A percentile compares a stretch with the other conserved stretches of the same genome.
phyloP scores from a whole-genome alignment of 2,329 filamentous ascomycete species.

The Aspergillus brunneoviolaceus region DNA sequence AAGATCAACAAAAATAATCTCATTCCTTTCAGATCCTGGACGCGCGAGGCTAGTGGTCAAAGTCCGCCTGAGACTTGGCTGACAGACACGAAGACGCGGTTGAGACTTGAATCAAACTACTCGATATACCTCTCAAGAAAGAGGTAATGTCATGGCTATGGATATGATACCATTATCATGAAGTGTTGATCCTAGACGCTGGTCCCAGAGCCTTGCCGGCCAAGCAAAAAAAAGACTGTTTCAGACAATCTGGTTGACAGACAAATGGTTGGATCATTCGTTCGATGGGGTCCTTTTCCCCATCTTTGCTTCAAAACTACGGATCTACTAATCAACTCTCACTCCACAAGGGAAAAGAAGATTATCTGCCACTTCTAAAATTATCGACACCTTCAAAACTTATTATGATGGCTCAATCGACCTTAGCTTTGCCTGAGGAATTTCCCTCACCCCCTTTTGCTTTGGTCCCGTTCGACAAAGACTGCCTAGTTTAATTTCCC shows the following conservation, averaged over 20 bases:
- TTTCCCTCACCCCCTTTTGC: neutral
- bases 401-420: neutral
- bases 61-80: neutral
- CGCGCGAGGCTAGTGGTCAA: neutral
- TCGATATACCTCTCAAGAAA: neutral
- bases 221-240: neutral
- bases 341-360: conserved; percentile 7
- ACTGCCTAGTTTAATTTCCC: neutral
- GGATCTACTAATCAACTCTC: conserved; percentile 8
- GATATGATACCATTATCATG: too few relatives aligned
- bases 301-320: conserved; percentile 9
- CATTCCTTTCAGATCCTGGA: neutral
- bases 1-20: neutral
- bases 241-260: neutral
- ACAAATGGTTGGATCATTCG: conserved; percentile 1
- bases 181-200: neutral
- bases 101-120: neutral
- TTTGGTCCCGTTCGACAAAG: neutral
- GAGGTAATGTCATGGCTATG: too few relatives aligned
- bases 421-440: neutral
- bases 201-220: neutral
- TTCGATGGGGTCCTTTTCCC: neutral
- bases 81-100: neutral
- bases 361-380: conserved; percentile 8
- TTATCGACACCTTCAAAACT: conserved; percentile 3